These are phyloP conservation scores for Astrocystis sublimbata DNA, from an alignment of 495 filamentous ascomycete genomes.

Conservation along the genomic window DNA sequence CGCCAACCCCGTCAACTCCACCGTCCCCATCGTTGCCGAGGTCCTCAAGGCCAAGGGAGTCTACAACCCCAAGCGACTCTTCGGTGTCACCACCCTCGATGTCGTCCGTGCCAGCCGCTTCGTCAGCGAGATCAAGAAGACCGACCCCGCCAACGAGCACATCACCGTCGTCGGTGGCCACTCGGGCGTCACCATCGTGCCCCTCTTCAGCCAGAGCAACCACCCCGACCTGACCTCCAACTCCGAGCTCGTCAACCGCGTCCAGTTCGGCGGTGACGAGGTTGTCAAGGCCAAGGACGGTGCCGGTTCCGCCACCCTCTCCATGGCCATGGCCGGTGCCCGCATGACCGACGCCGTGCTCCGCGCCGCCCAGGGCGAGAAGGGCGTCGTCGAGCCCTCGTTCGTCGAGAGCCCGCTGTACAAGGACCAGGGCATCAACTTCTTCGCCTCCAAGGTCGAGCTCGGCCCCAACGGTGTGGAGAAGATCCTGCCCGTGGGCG, in stretches of 20 bases:
- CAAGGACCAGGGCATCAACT: constrained; percentile 95
- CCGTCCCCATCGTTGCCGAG: constrained; percentile 95
- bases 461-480: constrained; percentile 95
- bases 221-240: constrained; percentile 79
- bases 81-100: constrained; percentile 98
- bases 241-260: constrained; percentile 81
- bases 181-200: constrained; percentile 97
- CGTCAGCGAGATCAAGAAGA: constrained; percentile 87
- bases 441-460: constrained; percentile 93
- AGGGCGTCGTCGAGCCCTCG: constrained; percentile 92
- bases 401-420: constrained; percentile 96
- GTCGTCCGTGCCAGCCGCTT: constrained; percentile 97
- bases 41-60: constrained; percentile 90
- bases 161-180: constrained; percentile 96
- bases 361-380: constrained; percentile 88
- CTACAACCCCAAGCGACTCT: constrained; percentile 98
- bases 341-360: constrained; percentile 95
- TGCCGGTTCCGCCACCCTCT: constrained; percentile 95
- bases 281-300: constrained; percentile 99
- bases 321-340: constrained; percentile 98
- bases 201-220: constrained; percentile 90
- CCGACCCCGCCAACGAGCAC: constrained; percentile 87
- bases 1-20: constrained; percentile 98
- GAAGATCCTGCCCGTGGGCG: constrained; percentile 83
- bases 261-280: constrained; percentile 99